Percentiles rank a stretch among this genome's conserved stretches.
Evolutionary conservation across 106 monocot species (phyloP).

Genomic region (Phalaenopsis equestris): DNA sequence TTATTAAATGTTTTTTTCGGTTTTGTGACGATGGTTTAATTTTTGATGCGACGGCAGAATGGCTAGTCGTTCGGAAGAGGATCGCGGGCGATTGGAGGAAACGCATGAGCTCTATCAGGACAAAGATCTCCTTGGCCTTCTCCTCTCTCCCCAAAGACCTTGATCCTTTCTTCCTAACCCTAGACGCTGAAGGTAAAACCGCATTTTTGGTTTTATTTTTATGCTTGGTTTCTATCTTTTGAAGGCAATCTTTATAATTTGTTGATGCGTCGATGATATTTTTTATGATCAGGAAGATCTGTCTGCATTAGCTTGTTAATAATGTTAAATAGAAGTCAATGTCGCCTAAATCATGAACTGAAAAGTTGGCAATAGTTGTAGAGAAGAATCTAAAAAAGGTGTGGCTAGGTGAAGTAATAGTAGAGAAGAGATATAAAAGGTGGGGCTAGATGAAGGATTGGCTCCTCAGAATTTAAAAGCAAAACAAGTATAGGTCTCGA

Average conservation of each 20-base stretch:
- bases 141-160: conserved; percentile 58
- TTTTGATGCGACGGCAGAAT: conserved; percentile 39
- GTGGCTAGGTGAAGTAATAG: neutral
- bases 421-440: neutral
- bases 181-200: conserved; percentile 66
- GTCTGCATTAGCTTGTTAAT: neutral
- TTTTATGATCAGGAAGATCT: neutral
- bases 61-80: conserved; percentile 92
- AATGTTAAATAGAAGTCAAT: neutral
- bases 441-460: neutral
- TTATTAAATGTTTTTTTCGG: neutral
- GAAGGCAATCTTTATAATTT: neutral
- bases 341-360: neutral
- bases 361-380: neutral
- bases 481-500: neutral
- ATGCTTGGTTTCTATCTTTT: neutral
- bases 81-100: conserved; percentile 92
- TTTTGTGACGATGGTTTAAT: neutral
- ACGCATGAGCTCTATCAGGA: conserved; percentile 35
- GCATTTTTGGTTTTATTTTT: neutral
- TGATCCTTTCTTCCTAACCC: conserved; percentile 58
- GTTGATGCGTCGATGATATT: neutral
- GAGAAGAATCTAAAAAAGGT: neutral
- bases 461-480: neutral
- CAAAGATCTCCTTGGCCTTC: conserved; percentile 50